Percentiles rank a stretch among this genome's conserved stretches.
Evolutionary conservation across 78 protist genomes (phyloP).

Genomic region (Pelomyxa schiedti): DNA sequence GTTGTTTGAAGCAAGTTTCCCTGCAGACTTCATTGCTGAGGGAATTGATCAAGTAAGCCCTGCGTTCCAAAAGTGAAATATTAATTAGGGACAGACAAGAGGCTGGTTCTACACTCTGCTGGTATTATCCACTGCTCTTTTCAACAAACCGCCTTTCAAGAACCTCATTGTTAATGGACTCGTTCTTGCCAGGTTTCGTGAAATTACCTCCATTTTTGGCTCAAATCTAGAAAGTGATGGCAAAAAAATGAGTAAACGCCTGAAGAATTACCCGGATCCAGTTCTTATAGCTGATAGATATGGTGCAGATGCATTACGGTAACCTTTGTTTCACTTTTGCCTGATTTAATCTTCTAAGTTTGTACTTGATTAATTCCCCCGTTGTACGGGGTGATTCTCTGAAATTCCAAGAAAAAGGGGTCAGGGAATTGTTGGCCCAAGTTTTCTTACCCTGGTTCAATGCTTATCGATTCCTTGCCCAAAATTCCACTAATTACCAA

Average conservation of each 20-base stretch:
- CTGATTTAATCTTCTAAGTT: too few relatives aligned
- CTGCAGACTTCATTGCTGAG: constrained; percentile 99
- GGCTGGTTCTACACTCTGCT: constrained; percentile 99
- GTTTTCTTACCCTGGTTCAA: constrained; percentile 95
- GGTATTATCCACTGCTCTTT: constrained; percentile 94
- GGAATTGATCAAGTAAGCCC: constrained; percentile 94
- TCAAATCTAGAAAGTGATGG: too few relatives aligned
- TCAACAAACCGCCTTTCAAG: constrained; percentile 92
- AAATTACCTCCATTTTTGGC: too few relatives aligned
- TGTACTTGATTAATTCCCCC: constrained; percentile 96
- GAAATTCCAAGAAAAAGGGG: constrained; percentile 83
- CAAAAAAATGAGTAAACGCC: constrained; percentile 94
- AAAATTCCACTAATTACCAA: constrained; percentile 40
- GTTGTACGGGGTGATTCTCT: constrained; percentile 94
- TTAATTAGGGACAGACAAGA: too few relatives aligned
- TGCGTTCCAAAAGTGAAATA: too few relatives aligned
- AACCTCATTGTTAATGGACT: constrained; percentile 98
- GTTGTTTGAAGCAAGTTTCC: constrained; percentile 85
- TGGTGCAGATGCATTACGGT: constrained; percentile 99
- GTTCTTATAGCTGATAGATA: constrained; percentile 58
- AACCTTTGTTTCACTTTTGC: too few relatives aligned
- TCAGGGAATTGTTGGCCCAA: constrained; percentile 67
- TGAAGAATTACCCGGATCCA: constrained; percentile 96
- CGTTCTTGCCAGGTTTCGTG: constrained; percentile 92
- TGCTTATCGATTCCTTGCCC: constrained; percentile 83